Evolutionary conservation across 441 rosid genomes (phyloP).

Genomic region (Kokia cookei): DNA sequence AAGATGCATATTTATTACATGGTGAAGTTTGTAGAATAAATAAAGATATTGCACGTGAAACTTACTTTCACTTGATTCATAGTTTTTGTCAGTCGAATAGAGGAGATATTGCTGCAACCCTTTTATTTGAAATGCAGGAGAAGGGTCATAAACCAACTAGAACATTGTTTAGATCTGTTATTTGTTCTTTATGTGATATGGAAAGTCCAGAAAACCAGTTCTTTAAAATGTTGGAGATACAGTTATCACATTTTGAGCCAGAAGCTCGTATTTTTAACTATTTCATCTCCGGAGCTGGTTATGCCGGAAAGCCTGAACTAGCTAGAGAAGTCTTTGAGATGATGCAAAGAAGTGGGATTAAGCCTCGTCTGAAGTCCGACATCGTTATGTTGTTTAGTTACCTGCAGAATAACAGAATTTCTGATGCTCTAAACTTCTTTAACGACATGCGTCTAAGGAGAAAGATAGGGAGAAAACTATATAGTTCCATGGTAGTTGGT

Average conservation of each 20-base stretch:
- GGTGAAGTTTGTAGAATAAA: conserved; percentile 35
- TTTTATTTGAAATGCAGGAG: conserved; percentile 74
- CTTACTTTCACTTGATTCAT: conserved; percentile 43
- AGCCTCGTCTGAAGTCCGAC: conserved; percentile 34
- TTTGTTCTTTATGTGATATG: conserved; percentile 37
- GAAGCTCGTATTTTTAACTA: conserved; percentile 29
- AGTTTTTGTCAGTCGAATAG: conserved; percentile 42
- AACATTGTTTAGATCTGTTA: conserved; percentile 43
- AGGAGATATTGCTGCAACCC: conserved; percentile 58
- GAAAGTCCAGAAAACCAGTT: conserved; percentile 38
- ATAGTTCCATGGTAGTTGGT: conserved; percentile 44
- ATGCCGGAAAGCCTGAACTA: conserved; percentile 55
- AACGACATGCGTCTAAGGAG: conserved; percentile 28
- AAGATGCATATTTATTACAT: conserved; percentile 53
- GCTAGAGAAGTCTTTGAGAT: conserved; percentile 60
- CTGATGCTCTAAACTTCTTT: conserved; percentile 60
- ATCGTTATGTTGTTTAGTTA: conserved; percentile 58
- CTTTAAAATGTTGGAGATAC: conserved; percentile 43
- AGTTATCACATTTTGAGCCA: conserved; percentile 34
- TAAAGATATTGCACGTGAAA: conserved; percentile 9
- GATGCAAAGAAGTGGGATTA: conserved; percentile 47
- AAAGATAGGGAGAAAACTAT: conserved; percentile 28
- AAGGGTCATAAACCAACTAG: conserved; percentile 43
- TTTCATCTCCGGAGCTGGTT: conserved; percentile 77
- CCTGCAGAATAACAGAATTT: conserved; percentile 43